Percentiles rank a stretch among this genome's conserved stretches.
Evolutionary conservation across 495 filamentous ascomycete species (phyloP).

Genomic region (Hypoxylon trugodes): DNA sequence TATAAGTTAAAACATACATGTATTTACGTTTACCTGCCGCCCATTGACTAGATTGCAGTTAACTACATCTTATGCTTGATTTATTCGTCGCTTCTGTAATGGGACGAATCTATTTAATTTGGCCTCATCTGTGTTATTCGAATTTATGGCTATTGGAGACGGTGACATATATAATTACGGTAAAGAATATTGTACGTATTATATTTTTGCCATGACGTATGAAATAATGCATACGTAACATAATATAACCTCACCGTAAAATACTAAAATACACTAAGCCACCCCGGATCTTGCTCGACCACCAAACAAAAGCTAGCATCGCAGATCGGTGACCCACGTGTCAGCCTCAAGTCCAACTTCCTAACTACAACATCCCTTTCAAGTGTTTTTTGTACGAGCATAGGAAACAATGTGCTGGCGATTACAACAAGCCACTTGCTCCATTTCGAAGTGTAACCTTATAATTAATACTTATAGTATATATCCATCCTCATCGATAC

Average conservation of each 20-base stretch:
- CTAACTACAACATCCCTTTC: conserved; percentile 25
- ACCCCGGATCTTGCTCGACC: background rate
- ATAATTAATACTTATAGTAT: background rate
- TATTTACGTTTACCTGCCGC: no score
- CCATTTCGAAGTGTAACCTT: conserved; percentile 11
- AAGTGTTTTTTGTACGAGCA: conserved; percentile 17
- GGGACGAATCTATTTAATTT: no score
- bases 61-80: no score
- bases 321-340: conserved; percentile 34
- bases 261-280: no score
- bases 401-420: conserved; percentile 31
- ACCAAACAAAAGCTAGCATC: conserved; percentile 22
- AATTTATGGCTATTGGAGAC: background rate
- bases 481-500: background rate
- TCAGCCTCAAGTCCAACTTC: conserved; percentile 40
- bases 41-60: no score
- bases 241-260: conserved; percentile 4
- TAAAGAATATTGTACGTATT: conserved; percentile 1
- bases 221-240: background rate
- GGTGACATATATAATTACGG: background rate
- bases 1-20: no score
- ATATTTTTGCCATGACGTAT: background rate
- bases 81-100: no score
- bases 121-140: no score
- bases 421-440: conserved; percentile 13